These are phyloP conservation scores for Ceratocystis alfenasii DNA, from an alignment of 2,329 filamentous ascomycete species.

Conservation along the genomic window DNA sequence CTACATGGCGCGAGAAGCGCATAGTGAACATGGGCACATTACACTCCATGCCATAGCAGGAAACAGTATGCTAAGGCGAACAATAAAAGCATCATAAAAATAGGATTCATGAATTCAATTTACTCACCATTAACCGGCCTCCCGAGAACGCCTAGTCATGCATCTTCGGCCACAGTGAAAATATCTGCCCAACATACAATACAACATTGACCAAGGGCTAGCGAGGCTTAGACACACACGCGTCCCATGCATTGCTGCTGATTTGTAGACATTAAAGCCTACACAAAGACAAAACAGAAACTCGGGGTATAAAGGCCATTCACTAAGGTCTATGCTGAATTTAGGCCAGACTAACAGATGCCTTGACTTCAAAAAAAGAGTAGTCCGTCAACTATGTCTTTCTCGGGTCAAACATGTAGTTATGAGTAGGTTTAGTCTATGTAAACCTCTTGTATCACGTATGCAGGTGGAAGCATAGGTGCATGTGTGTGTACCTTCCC, in stretches of 20 bases:
- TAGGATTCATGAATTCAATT: neutral
- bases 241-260: neutral
- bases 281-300: neutral
- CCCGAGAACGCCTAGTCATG: no score
- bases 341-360: neutral
- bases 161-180: no score
- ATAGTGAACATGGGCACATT: neutral
- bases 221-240: no score
- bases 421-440: neutral
- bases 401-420: neutral
- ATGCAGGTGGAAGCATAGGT: neutral
- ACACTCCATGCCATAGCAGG: neutral
- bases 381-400: neutral
- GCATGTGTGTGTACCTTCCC: no score
- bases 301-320: neutral
- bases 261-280: neutral
- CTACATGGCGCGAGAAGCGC: neutral
- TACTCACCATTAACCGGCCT: neutral
- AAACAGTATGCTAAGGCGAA: slow-evolving; percentile 4
- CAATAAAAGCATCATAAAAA: neutral
- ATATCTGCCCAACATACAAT: no score
- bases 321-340: neutral
- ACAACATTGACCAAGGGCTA: no score
- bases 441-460: neutral
- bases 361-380: neutral